Evolutionary conservation across 2,329 filamentous ascomycete genomes (phyloP).

Genomic region (Talaromyces sp.): DNA sequence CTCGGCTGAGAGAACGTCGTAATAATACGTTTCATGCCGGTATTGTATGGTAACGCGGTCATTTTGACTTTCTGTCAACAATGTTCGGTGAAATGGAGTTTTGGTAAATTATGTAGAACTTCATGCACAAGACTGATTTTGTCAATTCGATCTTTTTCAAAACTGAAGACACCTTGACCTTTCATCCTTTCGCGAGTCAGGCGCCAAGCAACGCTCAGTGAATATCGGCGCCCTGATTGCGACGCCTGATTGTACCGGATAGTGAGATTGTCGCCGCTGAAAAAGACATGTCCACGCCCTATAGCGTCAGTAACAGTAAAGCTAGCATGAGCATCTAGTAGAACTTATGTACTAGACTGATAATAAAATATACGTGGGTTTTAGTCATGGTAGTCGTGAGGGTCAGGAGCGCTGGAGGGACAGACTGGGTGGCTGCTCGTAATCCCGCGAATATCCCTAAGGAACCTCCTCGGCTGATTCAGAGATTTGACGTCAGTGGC

Average conservation of each 20-base stretch:
- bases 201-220: neutral
- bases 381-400: no score
- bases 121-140: neutral
- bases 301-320: no score
- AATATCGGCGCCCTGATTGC: neutral
- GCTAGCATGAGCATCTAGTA: no score
- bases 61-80: neutral
- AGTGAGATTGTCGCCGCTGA: no score
- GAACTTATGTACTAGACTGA: no score
- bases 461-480: neutral
- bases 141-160: neutral
- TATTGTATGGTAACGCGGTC: slow-evolving; percentile 1
- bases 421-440: no score
- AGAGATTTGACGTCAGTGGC: slow-evolving; percentile 5
- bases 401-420: no score
- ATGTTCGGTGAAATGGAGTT: neutral
- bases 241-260: no score
- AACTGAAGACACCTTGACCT: neutral
- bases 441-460: no score
- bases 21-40: neutral
- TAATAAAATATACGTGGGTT: no score
- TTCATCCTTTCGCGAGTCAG: neutral
- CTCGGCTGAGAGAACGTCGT: slow-evolving; percentile 3
- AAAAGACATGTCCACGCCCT: no score
- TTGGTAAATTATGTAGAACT: neutral